Evolutionary conservation across 2,329 filamentous ascomycete species (phyloP).

Genomic region (Thelonectria rubi): DNA sequence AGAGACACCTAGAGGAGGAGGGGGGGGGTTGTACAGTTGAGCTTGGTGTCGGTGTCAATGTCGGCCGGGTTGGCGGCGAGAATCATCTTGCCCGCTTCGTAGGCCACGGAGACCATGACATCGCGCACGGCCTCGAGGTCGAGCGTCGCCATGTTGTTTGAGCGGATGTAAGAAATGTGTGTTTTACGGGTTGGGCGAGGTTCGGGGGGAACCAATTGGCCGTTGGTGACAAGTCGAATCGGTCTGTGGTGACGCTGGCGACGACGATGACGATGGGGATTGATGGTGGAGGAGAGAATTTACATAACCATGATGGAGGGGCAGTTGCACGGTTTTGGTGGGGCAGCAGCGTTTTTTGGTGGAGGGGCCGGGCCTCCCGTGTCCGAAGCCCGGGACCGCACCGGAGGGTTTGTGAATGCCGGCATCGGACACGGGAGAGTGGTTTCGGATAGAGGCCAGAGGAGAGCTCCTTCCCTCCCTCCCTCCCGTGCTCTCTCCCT

Average conservation of each 20-base stretch:
- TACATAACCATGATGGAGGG: slow-evolving; percentile 1
- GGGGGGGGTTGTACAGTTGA: slow-evolving; percentile 64
- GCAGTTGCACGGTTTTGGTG: neutral
- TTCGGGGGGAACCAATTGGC: neutral
- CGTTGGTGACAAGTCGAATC: too few species aligned
- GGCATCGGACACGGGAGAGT: too few species aligned
- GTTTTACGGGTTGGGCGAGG: neutral
- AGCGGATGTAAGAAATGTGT: neutral
- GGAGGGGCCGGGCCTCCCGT: slow-evolving; percentile 8
- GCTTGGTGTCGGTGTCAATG: slow-evolving; percentile 67
- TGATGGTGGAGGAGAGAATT: slow-evolving; percentile 27
- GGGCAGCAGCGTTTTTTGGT: too few species aligned
- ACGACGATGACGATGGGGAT: slow-evolving; percentile 8
- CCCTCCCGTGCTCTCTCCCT: too few species aligned
- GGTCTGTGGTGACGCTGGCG: neutral
- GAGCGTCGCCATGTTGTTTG: slow-evolving; percentile 63
- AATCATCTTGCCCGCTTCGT: slow-evolving; percentile 72
- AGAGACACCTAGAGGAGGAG: too few species aligned
- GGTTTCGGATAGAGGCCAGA: too few species aligned
- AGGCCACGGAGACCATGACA: slow-evolving; percentile 66
- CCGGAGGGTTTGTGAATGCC: slow-evolving; percentile 14
- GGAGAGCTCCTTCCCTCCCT: too few species aligned
- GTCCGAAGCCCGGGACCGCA: slow-evolving; percentile 22
- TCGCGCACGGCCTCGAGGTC: slow-evolving; percentile 71
- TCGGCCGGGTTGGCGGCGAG: slow-evolving; percentile 67